These are phyloP conservation scores for Coemansia linderi DNA, from an alignment of 371 early-diverging fungal genomes.

Conservation along the genomic window DNA sequence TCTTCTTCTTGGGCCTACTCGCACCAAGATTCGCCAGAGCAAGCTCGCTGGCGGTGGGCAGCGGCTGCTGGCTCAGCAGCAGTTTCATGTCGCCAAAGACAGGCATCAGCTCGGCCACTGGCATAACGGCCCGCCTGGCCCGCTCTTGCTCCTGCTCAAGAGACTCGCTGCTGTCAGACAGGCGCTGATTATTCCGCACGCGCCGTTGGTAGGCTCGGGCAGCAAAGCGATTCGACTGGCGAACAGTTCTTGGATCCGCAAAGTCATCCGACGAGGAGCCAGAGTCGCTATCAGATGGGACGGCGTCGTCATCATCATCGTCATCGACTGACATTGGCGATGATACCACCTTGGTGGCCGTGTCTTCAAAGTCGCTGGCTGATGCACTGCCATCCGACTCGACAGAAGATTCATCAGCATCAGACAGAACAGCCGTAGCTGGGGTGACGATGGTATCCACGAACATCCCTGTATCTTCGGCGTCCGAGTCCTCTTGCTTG, in stretches of 20 bases:
- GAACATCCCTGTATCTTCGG: neutral
- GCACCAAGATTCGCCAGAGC: neutral
- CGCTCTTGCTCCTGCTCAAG: neutral
- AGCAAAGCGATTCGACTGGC: neutral
- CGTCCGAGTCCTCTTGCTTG: constrained; percentile 1
- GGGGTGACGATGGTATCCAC: neutral
- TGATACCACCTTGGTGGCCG: neutral
- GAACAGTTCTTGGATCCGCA: neutral
- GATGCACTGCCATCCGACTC: neutral
- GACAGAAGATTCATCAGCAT: neutral
- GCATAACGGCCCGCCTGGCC: neutral
- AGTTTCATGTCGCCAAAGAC: constrained; percentile 39
- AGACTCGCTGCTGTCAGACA: neutral
- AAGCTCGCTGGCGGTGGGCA: neutral
- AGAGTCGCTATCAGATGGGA: neutral
- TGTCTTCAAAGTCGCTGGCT: neutral
- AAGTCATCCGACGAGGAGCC: constrained; percentile 8
- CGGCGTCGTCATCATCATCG: constrained; percentile 11
- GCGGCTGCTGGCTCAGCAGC: constrained; percentile 11
- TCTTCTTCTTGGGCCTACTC: neutral
- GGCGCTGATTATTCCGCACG: neutral
- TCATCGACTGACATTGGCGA: neutral
- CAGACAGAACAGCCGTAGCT: neutral
- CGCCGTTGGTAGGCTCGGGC: neutral
- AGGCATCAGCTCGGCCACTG: constrained; percentile 37